A percentile compares a stretch with the other conserved stretches of the same genome.
phyloP scores from a whole-genome alignment of 306 rosid species.

The Sesbania bispinosa region DNA sequence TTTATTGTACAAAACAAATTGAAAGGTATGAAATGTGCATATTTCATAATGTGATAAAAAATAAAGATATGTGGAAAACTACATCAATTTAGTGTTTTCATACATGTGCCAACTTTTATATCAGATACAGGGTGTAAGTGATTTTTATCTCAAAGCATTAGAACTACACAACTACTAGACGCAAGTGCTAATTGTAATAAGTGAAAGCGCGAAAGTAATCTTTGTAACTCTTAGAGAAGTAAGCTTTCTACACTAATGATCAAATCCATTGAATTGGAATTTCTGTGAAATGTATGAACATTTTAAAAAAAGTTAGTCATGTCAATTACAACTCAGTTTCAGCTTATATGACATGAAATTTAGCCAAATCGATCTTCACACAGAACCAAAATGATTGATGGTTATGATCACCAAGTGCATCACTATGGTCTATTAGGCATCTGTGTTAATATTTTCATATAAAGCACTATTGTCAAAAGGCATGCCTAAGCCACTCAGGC shows the following conservation, averaged over 20 bases:
- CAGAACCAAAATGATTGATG: neutral
- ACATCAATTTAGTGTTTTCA: neutral
- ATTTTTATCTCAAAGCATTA: neutral
- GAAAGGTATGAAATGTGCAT: no score
- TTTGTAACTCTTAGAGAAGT: neutral
- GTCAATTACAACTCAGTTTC: neutral
- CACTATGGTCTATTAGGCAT: neutral
- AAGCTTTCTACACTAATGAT: neutral
- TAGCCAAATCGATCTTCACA: neutral
- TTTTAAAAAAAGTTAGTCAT: neutral
- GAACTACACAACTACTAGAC: neutral
- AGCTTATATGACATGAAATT: neutral
- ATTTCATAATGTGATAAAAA: no score
- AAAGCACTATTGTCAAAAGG: no score
- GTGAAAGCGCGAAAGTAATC: neutral
- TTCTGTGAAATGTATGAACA: neutral
- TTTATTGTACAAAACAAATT: no score
- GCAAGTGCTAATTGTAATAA: neutral
- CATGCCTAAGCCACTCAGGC: neutral
- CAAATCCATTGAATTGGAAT: neutral
- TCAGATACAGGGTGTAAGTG: neutral
- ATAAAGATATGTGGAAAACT: no score
- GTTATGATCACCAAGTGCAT: neutral
- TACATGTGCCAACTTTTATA: neutral
- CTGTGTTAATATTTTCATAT: neutral